Percentiles rank a stretch among this genome's conserved stretches.
Conservation (phyloP, 164 flowering plant genomes). For the Buxus sempervirens region DNA sequence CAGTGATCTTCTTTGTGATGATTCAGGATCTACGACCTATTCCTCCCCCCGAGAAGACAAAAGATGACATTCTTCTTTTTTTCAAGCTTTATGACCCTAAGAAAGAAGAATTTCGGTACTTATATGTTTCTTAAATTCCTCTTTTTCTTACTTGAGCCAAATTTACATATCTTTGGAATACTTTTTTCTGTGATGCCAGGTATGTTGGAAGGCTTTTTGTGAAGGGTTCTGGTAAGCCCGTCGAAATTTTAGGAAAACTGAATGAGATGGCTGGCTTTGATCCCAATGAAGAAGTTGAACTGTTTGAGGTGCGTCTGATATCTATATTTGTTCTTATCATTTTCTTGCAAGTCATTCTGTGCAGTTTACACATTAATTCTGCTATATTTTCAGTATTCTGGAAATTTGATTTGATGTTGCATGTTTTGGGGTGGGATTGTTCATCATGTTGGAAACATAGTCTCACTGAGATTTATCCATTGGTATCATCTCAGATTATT, state of each 20-base stretch:
- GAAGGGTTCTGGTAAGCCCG: constrained; percentile 54
- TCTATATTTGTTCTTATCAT: background rate
- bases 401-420: no score
- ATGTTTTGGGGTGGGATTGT: no score
- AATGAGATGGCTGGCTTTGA: constrained; percentile 64
- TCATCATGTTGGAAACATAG: no score
- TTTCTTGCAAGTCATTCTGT: background rate
- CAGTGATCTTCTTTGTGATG: background rate
- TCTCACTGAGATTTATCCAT: no score
- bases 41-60: constrained; percentile 68
- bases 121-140: background rate
- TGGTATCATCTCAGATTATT: no score
- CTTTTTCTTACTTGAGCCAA: background rate
- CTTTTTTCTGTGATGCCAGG: constrained; percentile 28
- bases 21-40: constrained; percentile 59
- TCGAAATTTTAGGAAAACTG: constrained; percentile 41
- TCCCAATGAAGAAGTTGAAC: constrained; percentile 59
- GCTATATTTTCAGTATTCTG: no score
- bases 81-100: constrained; percentile 76
- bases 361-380: no score
- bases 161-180: background rate
- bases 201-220: constrained; percentile 66
- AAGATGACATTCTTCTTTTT: constrained; percentile 75
- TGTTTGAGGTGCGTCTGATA: constrained; percentile 50
- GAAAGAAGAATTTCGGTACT: constrained; percentile 70